A percentile compares a stretch with the other conserved stretches of the same genome.
phyloP scores from a whole-genome alignment of 1,139 yeast species.

The Yamadazyma atmosphaerica region DNA sequence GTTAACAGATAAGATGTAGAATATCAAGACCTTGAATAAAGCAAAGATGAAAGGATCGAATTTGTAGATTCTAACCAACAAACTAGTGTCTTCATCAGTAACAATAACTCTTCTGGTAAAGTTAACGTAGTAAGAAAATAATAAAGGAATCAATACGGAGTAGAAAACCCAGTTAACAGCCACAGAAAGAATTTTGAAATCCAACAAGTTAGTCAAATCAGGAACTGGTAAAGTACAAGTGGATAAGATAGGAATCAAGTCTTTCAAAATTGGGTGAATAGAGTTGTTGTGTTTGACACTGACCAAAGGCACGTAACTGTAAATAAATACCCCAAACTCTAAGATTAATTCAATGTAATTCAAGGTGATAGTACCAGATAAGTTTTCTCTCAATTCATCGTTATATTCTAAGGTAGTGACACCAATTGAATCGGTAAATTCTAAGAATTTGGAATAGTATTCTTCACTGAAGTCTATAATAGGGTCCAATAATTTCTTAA shows the following conservation, averaged over 20 bases:
- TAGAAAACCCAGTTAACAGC: constrained; percentile 41
- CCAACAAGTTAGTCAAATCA: constrained; percentile 36
- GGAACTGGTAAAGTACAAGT: constrained; percentile 28
- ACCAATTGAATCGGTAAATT: constrained; percentile 39
- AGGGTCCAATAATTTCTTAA: constrained; percentile 42
- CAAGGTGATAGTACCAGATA: constrained; percentile 50
- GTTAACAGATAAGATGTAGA: constrained; percentile 40
- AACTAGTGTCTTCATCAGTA: constrained; percentile 25
- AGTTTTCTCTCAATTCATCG: constrained; percentile 48
- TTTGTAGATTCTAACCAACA: constrained; percentile 37
- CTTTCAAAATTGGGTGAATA: constrained; percentile 41
- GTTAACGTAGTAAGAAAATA: constrained; percentile 52
- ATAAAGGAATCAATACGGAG: constrained; percentile 45
- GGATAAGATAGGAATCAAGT: constrained; percentile 30
- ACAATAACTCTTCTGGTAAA: constrained; percentile 49
- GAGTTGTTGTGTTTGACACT: constrained; percentile 38
- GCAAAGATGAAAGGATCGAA: constrained; percentile 63
- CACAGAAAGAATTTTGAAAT: constrained; percentile 30
- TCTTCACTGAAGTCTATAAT: constrained; percentile 33
- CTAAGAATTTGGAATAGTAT: constrained; percentile 28
- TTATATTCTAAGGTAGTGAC: constrained; percentile 43
- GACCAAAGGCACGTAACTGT: constrained; percentile 37
- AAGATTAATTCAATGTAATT: constrained; percentile 40
- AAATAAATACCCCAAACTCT: constrained; percentile 40
- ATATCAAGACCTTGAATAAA: constrained; percentile 47